Evolutionary conservation across 23 red algal species (phyloP), one percentile per base, ranked within the genome.

Genomic region (Pyropia yezoensis): DNA sequence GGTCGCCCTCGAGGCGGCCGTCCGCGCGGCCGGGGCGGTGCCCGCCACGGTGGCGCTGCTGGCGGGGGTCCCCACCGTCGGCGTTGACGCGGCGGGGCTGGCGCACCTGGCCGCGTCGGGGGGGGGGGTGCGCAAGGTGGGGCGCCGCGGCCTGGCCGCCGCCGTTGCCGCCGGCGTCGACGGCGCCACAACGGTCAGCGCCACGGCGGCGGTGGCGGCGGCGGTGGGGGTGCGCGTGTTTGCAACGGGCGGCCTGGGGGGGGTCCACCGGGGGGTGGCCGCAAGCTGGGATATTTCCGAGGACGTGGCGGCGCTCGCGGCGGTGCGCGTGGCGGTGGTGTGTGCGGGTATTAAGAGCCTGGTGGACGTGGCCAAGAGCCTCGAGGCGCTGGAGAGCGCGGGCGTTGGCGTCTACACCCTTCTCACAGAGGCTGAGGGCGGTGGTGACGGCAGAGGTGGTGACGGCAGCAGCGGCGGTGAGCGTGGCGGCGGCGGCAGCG

Each of bases 201-300:
- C 83, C 4, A 88, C 83, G 39, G 79, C 79, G 89, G 66, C 61
- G 11, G 29, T 95, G 29, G 75, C 89, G n/a, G 61, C 73, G 54
- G 16, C 30, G n/a, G 79, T 83, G 18, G 89, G 89, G 21, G 65
- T 96, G 18, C 51, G 20, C 20, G 76, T 96, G 25, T 88, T 96
- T 77, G 82, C 82, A 3, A 96, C 90, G 21, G 90, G 90, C 14
- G 90, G 90, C 26, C 88, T 96, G 29, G 90, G 90, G 25, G 90
- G 90, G 18, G 90, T 88, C 14, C 90, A 96, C 53, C 64, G 83
- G 14, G 69, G 70, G 58, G 73, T 75, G 32, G 52, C 66, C 34
- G 33, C 49, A 12, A 74, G 66, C 0, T 71, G 62, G 61, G 90
- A 96, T 67, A 77, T 83, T 25, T 76, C 66, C 23, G 76, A 83